Evolutionary conservation across 2,329 filamentous ascomycete species (phyloP).

Genomic region (Acarospora socialis): DNA sequence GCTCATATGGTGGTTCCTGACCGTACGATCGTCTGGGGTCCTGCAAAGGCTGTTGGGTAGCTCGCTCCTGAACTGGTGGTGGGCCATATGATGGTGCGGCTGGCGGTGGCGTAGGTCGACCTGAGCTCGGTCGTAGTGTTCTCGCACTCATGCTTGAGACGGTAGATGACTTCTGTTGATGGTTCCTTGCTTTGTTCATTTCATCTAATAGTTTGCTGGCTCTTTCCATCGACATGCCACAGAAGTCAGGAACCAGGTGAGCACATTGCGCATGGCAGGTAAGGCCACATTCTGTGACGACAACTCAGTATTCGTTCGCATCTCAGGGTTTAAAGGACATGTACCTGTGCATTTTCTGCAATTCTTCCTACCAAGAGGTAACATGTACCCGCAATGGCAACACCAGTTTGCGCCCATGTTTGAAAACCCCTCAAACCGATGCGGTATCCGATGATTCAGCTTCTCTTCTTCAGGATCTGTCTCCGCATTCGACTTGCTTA

Average conservation of each 20-base stretch:
- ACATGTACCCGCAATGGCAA: constrained; percentile 92
- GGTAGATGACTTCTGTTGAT: constrained; percentile 35
- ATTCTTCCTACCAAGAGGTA: constrained; percentile 91
- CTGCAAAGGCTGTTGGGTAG: constrained; percentile 14
- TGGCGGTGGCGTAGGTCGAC: constrained; percentile 29
- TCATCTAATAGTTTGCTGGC: constrained; percentile 86
- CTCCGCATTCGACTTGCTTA: constrained; percentile 97
- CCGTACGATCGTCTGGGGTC: constrained; percentile 35
- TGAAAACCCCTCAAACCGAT: constrained; percentile 91
- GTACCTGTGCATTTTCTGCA: constrained; percentile 79
- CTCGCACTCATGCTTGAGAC: constrained; percentile 45
- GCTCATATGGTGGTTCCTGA: constrained; percentile 24
- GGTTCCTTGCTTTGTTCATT: constrained; percentile 48
- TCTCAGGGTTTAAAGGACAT: constrained; percentile 18
- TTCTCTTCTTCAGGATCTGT: constrained; percentile 98
- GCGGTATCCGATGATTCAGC: constrained; percentile 97
- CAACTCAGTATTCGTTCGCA: constrained; percentile 8
- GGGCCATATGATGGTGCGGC: constrained; percentile 21
- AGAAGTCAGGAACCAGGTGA: constrained; percentile 95
- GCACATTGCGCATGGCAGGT: constrained; percentile 85
- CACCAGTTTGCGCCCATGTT: constrained; percentile 99
- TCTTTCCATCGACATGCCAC: constrained; percentile 96
- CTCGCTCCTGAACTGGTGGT: constrained; percentile 21
- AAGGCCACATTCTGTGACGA: constrained; percentile 61
- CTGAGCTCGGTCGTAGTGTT: constrained; percentile 45